Evolutionary conservation across 2,329 filamentous ascomycete genomes (phyloP).

Genomic region (Thermothelomyces thermophilus): DNA sequence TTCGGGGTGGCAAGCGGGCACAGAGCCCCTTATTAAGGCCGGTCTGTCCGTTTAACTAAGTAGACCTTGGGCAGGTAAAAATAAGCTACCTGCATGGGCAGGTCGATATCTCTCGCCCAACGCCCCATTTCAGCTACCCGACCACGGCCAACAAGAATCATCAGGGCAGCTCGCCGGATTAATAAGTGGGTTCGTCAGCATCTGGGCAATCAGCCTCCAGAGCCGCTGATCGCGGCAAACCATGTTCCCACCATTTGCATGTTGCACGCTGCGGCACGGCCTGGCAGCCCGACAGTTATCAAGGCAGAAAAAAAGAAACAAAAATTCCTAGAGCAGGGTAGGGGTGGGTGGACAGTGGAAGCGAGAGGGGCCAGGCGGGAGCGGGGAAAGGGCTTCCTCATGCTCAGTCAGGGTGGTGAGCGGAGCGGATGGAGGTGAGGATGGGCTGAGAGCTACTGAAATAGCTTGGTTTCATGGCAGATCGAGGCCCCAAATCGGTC

Average conservation of each 20-base stretch:
- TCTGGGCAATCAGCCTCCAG: slow-evolving; percentile 9
- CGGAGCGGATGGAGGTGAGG: slow-evolving; percentile 24
- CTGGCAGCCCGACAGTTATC: slow-evolving; percentile 5
- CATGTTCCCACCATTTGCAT: too few species aligned
- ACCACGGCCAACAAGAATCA: slow-evolving; percentile 1
- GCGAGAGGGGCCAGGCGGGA: slow-evolving; percentile 1
- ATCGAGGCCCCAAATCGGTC: slow-evolving; percentile 26
- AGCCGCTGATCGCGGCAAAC: background rate
- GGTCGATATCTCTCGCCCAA: background rate
- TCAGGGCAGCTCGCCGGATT: background rate
- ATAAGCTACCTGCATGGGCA: background rate
- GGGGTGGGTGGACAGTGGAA: too few species aligned
- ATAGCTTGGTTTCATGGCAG: slow-evolving; percentile 23
- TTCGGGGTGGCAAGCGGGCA: too few species aligned
- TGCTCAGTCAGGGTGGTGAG: slow-evolving; percentile 17
- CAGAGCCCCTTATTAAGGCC: too few species aligned
- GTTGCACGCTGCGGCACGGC: background rate
- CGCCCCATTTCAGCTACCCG: background rate
- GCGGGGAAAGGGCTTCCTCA: slow-evolving; percentile 17
- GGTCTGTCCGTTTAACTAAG: too few species aligned
- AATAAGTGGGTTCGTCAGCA: slow-evolving; percentile 15
- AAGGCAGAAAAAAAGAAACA: too few species aligned
- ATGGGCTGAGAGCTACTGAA: slow-evolving; percentile 28
- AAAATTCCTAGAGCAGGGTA: background rate
- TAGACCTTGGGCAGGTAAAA: background rate